Base-by-base conservation (phyloP, 345 rosid genomes). In the Eucalyptus rudis region DNA sequence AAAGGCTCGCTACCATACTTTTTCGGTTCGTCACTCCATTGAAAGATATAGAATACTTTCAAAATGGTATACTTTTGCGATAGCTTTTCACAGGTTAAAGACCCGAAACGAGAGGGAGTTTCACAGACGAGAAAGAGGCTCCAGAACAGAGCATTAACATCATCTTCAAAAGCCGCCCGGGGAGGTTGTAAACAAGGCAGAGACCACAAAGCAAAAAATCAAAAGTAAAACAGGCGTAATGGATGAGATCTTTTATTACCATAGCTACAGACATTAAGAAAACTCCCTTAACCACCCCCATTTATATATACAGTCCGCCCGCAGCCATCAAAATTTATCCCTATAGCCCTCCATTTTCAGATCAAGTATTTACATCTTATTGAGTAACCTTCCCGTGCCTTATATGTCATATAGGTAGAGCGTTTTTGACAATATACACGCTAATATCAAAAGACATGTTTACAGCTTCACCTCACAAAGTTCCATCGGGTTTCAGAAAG, bases 401-500 rank as follows among this genome's bases (percentile, higher is more conserved):
- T 31, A 31, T 10, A 71, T 51, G 3, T 51, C 54, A 16, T 51
- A 51, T 51, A 2, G 13, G 13, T 40, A 15, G 24, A 33, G 25
- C 13, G 13, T 71, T 33, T 9, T 24, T 2, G 4, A 33, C 20
- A 17, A 71, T 71, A 71, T 71, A 71, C 81, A 33, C 13, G 2
- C 81, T 33, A 17, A 40, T 19, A 14, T 71, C 81, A 71, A 66
- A 31, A 20, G 81, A 19, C 1, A 33, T 71, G 44, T 25, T 2
- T 11, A 33, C 76, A 59, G 22, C 88, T 87, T 87, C 85, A 16
- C 62, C 58, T 51, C 58, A 88, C 59, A 33, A 91, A 25, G 90
- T 19, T 86, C 85, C 90, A 3, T 89, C 92, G 3, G 92, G 91
- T 86, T 81, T 88, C 36, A 94, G 89, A 87, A 93, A 92, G 89